Conservation (phyloP, 192 early-diverging fungal species). For the Funneliformis geosporum region DNA sequence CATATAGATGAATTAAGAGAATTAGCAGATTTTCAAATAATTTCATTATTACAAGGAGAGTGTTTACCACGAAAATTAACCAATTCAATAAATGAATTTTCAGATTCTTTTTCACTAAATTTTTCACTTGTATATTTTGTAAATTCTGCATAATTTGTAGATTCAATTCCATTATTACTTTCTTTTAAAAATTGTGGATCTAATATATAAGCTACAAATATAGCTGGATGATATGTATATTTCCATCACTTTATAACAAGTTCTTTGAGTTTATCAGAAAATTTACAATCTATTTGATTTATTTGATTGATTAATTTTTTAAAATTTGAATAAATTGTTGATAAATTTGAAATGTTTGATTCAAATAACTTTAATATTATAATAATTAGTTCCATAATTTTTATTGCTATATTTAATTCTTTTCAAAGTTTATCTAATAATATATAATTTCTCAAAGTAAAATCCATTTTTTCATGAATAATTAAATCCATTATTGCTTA, state of each 20-base stretch:
- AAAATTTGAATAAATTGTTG: background rate
- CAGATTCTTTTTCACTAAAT: background rate
- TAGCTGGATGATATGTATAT: background rate
- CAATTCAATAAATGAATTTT: no score
- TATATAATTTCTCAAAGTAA: background rate
- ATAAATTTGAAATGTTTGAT: background rate
- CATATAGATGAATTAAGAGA: no score
- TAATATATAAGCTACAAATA: background rate
- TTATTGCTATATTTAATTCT: no score
- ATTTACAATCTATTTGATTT: background rate
- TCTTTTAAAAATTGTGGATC: background rate
- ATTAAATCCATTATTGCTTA: background rate
- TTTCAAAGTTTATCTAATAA: no score
- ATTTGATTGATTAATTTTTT: background rate
- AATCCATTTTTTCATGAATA: background rate
- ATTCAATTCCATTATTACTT: background rate
- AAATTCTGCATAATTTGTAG: background rate
- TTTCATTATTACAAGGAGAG: no score
- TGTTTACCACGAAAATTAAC: no score
- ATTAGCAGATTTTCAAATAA: no score
- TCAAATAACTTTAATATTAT: no score
- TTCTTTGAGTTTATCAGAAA: background rate
- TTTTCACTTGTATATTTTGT: background rate
- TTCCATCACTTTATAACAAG: background rate
- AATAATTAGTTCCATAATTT: no score